These are phyloP conservation scores for Pyricularia grisea DNA, from an alignment of 2,329 filamentous ascomycete species.

Conservation along the genomic window DNA sequence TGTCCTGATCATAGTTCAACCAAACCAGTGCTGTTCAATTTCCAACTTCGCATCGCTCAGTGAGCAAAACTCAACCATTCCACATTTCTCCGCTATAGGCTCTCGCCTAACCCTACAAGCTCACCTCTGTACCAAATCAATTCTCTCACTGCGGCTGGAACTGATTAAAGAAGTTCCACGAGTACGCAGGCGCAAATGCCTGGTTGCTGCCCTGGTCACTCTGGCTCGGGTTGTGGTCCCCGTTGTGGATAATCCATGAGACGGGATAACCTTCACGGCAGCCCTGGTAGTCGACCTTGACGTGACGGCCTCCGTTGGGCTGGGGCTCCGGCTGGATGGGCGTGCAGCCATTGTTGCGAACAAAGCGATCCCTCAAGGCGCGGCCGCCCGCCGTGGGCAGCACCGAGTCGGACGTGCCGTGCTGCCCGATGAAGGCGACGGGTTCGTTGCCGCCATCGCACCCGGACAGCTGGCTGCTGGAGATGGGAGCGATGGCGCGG, in stretches of 20 bases:
- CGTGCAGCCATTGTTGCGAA: constrained; percentile 12
- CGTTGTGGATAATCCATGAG: constrained; percentile 13
- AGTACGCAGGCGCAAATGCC: constrained; percentile 12
- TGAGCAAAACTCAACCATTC: neutral
- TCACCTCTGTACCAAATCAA: neutral
- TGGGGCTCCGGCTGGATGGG: constrained; percentile 6
- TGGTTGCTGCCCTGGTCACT: constrained; percentile 7
- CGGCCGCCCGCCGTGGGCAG: constrained; percentile 10
- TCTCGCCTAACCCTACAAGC: neutral
- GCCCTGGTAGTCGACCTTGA: constrained; percentile 11
- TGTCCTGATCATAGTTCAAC: neutral
- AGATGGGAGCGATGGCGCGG: constrained; percentile 21
- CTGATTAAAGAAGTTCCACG: constrained; percentile 12
- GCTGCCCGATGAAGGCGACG: constrained; percentile 11
- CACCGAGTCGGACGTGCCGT: constrained; percentile 11
- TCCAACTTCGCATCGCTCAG: neutral
- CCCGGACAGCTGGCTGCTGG: constrained; percentile 2
- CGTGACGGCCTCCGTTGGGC: constrained; percentile 6
- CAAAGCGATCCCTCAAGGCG: constrained; percentile 10
- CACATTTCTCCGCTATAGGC: neutral
- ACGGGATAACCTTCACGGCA: constrained; percentile 12
- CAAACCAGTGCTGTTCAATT: neutral
- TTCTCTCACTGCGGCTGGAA: neutral
- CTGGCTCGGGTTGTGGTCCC: constrained; percentile 14
- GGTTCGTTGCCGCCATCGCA: constrained; percentile 8